Conservation (phyloP, 2,329 filamentous ascomycete species). For the Falciphora oryzae region DNA sequence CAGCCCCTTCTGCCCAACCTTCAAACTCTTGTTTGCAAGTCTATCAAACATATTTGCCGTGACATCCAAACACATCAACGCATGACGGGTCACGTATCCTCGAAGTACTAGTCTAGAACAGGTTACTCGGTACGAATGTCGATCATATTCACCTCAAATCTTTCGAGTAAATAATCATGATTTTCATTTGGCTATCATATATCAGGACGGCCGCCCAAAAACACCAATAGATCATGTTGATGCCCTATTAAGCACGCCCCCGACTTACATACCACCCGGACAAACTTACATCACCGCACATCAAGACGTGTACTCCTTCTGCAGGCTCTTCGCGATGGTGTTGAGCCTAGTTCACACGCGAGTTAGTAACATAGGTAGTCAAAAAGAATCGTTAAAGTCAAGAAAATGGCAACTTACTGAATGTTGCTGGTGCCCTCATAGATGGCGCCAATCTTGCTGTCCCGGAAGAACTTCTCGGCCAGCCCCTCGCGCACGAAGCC, state of each 20-base stretch:
- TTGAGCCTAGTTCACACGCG: conserved; percentile 39
- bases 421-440: conserved; percentile 88
- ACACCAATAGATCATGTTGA: background rate
- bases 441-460: conserved; percentile 97
- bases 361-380: conserved; percentile 20
- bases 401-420: conserved; percentile 41
- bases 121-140: too few relatives aligned
- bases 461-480: conserved; percentile 95
- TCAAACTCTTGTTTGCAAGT: too few relatives aligned
- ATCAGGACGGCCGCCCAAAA: background rate
- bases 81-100: too few relatives aligned
- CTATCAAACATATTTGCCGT: too few relatives aligned
- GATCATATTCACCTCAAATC: too few relatives aligned
- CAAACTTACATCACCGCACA: background rate
- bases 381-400: background rate
- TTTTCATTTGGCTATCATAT: background rate
- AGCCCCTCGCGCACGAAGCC: conserved; percentile 94
- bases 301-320: conserved; percentile 53
- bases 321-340: conserved; percentile 57
- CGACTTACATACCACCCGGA: background rate
- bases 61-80: too few relatives aligned
- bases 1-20: too few relatives aligned
- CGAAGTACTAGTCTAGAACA: too few relatives aligned
- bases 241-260: background rate
- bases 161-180: background rate